Base-by-base conservation (phyloP, 306 rosid species). In the Malus fusca region DNA sequence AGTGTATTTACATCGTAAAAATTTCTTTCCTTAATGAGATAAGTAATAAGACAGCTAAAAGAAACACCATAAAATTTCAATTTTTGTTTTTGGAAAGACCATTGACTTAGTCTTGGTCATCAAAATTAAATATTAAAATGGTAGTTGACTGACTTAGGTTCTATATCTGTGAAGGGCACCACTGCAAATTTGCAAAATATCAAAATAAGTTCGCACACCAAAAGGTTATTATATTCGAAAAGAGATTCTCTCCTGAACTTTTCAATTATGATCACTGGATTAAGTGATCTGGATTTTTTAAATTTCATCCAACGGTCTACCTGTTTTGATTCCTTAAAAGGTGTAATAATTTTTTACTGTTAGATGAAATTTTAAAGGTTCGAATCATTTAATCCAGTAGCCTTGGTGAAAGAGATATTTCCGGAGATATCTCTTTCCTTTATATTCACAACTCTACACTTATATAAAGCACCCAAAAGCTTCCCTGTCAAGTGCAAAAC, bases 181-280 rank as follows among this genome's bases (percentile, higher is more conserved):
- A 21, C 2, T 56, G 21, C 21, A 15, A 48, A 48, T 6, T 56
- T 37, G 42, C 10, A 37, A 52, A 52, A n/a, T 9, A 21, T 56
- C 22, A 56, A 51, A 56, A 64, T 31, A 6, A 64, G 68, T 28
- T 63, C 68, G 3, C 43, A 1, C 43, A 21, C 62, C 26, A 10
- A 8, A 56, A 21, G 33, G 8, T 35, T 35, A 35, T 35, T 35
- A 35, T 35, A 6, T 33, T 33, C 8, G 2, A 0, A 33, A 33
- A 6, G 2, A 33, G 37, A 33, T 33, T 33, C 37, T 5, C 0
- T 6, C 1, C 8, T 0, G 7, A 1, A 1, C 37, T 33, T 1
- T 33, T 33, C 1, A 0, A 33, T 1, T 0, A 33, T 1, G 2
- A 6, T 33, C 8, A 33, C 1, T 0, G 7, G 0, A 33, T 33